Percentiles rank a stretch among this genome's conserved stretches.
phyloP scores from a whole-genome alignment of 2,329 filamentous ascomycete genomes.

The Alternaria novae-zelandiae region DNA sequence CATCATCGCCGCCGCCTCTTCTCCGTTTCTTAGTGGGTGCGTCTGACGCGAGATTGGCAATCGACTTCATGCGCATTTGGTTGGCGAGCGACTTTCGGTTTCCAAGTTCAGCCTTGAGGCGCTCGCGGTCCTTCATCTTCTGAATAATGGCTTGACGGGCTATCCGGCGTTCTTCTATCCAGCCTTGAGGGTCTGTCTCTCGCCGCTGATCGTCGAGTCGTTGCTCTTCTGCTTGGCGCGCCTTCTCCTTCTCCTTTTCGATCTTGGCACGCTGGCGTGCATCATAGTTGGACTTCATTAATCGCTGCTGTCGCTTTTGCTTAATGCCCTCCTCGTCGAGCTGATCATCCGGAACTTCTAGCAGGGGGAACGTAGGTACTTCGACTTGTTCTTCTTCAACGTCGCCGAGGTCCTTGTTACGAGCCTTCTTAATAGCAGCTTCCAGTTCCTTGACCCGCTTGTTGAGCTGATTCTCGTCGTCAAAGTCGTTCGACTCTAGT shows the following conservation, averaged over 20 bases:
- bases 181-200: conserved; percentile 81
- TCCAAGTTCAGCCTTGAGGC: conserved; percentile 90
- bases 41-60: conserved; percentile 94
- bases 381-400: conserved; percentile 79
- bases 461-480: conserved; percentile 86
- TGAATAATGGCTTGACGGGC: conserved; percentile 74
- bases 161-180: conserved; percentile 82
- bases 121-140: conserved; percentile 91
- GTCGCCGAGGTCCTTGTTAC: conserved; percentile 91
- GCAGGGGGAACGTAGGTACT: conserved; percentile 81
- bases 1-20: conserved; percentile 87
- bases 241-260: conserved; percentile 93
- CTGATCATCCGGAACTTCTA: conserved; percentile 89
- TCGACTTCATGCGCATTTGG: conserved; percentile 97
- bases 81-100: conserved; percentile 96
- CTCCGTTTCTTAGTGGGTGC: conserved; percentile 81
- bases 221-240: conserved; percentile 80
- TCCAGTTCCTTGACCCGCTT: conserved; percentile 88
- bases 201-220: conserved; percentile 82
- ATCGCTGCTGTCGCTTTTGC: conserved; percentile 87
- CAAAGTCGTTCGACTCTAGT: conserved; percentile 88
- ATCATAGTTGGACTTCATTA: conserved; percentile 94
- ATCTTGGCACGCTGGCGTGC: conserved; percentile 91
- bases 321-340: conserved; percentile 91
- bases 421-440: conserved; percentile 83